Evolutionary conservation across 2,329 filamentous ascomycete species (phyloP).

Genomic region (Paracamarosporium sp.): DNA sequence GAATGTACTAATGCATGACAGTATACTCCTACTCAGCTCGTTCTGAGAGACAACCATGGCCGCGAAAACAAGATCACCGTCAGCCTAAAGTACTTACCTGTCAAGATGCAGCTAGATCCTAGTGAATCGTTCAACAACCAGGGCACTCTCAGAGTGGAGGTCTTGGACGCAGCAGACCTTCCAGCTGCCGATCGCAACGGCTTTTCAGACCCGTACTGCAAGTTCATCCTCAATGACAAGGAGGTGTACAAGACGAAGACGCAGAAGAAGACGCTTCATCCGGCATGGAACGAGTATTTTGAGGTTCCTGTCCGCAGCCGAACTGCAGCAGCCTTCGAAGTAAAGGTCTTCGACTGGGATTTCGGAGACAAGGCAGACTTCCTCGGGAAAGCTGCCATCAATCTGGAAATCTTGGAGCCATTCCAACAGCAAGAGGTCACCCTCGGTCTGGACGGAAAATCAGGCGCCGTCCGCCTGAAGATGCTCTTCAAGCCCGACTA

Average conservation of each 20-base stretch:
- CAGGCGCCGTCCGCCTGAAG: slow-evolving; percentile 79
- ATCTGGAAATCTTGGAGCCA: slow-evolving; percentile 81
- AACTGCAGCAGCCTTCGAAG: slow-evolving; percentile 81
- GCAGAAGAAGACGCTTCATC: slow-evolving; percentile 95
- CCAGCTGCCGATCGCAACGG: slow-evolving; percentile 94
- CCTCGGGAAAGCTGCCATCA: slow-evolving; percentile 78
- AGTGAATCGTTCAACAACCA: slow-evolving; percentile 99
- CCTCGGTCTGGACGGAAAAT: slow-evolving; percentile 85
- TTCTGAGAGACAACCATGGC: slow-evolving; percentile 79
- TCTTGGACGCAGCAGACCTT: slow-evolving; percentile 85
- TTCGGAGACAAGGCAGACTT: slow-evolving; percentile 95
- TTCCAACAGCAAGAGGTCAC: slow-evolving; percentile 80
- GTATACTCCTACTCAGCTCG: slow-evolving; percentile 88
- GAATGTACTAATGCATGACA: slow-evolving; percentile 45
- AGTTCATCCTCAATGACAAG: slow-evolving; percentile 87
- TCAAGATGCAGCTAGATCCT: slow-evolving; percentile 92
- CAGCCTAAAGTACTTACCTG: slow-evolving; percentile 91
- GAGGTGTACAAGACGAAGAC: slow-evolving; percentile 95
- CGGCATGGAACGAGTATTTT: slow-evolving; percentile 96
- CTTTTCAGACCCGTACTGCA: slow-evolving; percentile 96
- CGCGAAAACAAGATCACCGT: slow-evolving; percentile 81
- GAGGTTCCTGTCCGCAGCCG: slow-evolving; percentile 82
- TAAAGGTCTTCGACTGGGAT: slow-evolving; percentile 93
- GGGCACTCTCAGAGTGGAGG: slow-evolving; percentile 91
- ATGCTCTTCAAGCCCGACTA: slow-evolving; percentile 94